A percentile compares a stretch with the other conserved stretches of the same genome.
phyloP scores from a whole-genome alignment of 768 basidiomycete species.

The Asterophora lycoperdoides region DNA sequence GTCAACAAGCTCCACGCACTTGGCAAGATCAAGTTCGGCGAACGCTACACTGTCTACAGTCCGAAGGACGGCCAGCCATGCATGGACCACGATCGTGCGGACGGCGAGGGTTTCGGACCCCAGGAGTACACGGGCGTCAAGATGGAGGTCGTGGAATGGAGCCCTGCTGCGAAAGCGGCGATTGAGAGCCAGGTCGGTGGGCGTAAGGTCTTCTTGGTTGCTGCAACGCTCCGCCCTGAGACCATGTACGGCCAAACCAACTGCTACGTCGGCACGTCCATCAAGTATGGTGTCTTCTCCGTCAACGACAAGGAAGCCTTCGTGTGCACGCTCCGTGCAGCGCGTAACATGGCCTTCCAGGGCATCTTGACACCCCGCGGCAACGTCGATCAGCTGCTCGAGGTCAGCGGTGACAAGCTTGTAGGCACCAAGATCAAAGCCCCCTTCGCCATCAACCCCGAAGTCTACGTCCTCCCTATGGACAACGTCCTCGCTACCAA shows the following conservation, averaged over 20 bases:
- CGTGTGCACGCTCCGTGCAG: conserved; percentile 83
- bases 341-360: conserved; percentile 98
- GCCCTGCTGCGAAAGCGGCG: conserved; percentile 57
- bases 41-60: conserved; percentile 97
- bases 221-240: conserved; percentile 93
- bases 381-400: conserved; percentile 65
- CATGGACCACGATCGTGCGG: conserved; percentile 98
- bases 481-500: conserved; percentile 96
- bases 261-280: conserved; percentile 86
- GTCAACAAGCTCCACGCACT: conserved; percentile 85
- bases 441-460: conserved; percentile 73
- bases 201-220: conserved; percentile 87
- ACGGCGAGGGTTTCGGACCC: conserved; percentile 92
- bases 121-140: conserved; percentile 95
- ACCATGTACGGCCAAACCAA: conserved; percentile 99
- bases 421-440: conserved; percentile 90
- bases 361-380: conserved; percentile 73
- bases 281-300: conserved; percentile 93
- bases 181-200: conserved; percentile 67
- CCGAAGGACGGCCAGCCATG: conserved; percentile 99
- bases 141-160: conserved; percentile 90
- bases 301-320: conserved; percentile 84
- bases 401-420: conserved; percentile 74
- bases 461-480: conserved; percentile 98
- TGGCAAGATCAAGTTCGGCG: conserved; percentile 96